Evolutionary conservation across 257 asterid species (phyloP), one percentile per base, ranked within the genome.

Genomic region (Scutellaria barbata): DNA sequence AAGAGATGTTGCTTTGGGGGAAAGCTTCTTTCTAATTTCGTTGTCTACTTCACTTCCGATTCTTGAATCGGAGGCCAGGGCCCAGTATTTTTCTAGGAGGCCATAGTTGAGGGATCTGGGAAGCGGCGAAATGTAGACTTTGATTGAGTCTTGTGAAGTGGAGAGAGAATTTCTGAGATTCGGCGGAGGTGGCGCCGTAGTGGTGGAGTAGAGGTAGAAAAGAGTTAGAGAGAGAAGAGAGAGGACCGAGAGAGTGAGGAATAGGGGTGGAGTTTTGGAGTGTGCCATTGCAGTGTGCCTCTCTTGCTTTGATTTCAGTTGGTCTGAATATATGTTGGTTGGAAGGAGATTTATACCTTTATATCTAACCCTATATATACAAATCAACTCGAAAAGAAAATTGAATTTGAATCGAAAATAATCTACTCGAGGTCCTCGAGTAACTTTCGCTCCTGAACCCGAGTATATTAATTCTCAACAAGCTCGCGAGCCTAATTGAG

Each of bases 31-130:
- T 13, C 97, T 79, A 4, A 87, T 85, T 69, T 86, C 88, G 75
- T 87, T 89, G 71, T 93, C 98, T 12, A 87, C 92, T 69, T 89
- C 96, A 68, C 96, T 87, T 6, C 98, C 97, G 54, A 90, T 51
- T 80, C 98, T 85, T 7, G 81, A 63, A 65, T 89, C 96, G 63
- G 87, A 79, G 64, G 76, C 57, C 12, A 90, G 25, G 62, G 86
- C 82, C 97, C 97, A 89, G 85, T 90, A 93, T 40, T 78, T 81
- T 51, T 89, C 86, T 25, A 93, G 54, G 11, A 93, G 87, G 81
- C 92, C 92, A 62, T 93, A 90, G 84, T 93, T 93, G 79, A 90
- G 89, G 76, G 97, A 93, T 87, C 88, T 86, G 78, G 98, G 96
- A 40, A 90, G 86, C 68, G 88, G 92, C 43, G 85, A 79, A 5